A percentile compares a stretch with the other conserved stretches of the same genome.
These are phyloP conservation scores for Sorghum bicolor DNA, from an alignment of 176 grass and related monocot genomes.

Conservation along the genomic window Sorghum_bicolor_NCBIv3 NC_012874.2:3136001-3136500, in stretches of 20 bases:
- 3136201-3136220: conserved; percentile 85
- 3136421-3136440: conserved; percentile 42
- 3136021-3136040: conserved; percentile 78
- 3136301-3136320: conserved; percentile 28
- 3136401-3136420: conserved; percentile 32
- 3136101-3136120: background rate
- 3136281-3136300: background rate
- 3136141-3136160: too few relatives aligned
- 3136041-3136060: conserved; percentile 87
- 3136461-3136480: conserved; percentile 35
- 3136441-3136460: conserved; percentile 55
- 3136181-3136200: conserved; percentile 64
- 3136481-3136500: conserved; percentile 71
- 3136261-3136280: background rate
- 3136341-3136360: conserved; percentile 66
- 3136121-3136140: background rate
- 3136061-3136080: conserved; percentile 53
- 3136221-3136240: conserved; percentile 82
- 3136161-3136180: background rate
- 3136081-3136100: background rate
- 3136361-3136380: conserved; percentile 15
- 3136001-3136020: conserved; percentile 83
- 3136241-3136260: conserved; percentile 57
- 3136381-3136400: background rate
- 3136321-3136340: conserved; percentile 59